These are phyloP conservation scores for Trichoderma atrobrunneum DNA, from an alignment of 2,329 filamentous ascomycete genomes.

Conservation along the genomic window DNA sequence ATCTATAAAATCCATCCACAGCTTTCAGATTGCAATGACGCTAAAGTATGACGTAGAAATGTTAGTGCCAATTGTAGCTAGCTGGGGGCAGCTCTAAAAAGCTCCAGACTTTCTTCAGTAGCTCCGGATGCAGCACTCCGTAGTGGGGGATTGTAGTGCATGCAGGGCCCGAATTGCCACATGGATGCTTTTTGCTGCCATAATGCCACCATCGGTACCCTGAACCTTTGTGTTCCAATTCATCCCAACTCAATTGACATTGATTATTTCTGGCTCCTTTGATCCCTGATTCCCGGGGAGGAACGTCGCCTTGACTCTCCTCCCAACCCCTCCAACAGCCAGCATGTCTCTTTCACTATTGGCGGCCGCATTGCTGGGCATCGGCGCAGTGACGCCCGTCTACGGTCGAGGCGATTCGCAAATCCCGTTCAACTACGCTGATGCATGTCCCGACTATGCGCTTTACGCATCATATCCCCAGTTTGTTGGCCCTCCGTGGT, in stretches of 20 bases:
- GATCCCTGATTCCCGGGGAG: background rate
- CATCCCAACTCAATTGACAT: background rate
- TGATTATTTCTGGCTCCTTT: background rate
- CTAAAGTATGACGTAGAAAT: background rate
- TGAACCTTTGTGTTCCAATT: background rate
- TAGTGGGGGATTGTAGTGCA: conserved; percentile 1
- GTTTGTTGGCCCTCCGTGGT: conserved; percentile 29
- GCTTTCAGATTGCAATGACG: background rate
- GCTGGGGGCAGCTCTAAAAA: background rate
- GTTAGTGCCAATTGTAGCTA: background rate
- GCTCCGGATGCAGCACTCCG: background rate
- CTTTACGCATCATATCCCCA: conserved; percentile 39
- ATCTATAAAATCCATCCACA: no score
- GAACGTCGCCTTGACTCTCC: background rate
- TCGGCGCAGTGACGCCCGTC: conserved; percentile 22
- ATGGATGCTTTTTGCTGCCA: background rate
- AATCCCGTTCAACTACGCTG: conserved; percentile 28
- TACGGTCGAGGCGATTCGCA: conserved; percentile 26
- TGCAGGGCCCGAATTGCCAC: background rate
- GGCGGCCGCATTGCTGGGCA: conserved; percentile 28
- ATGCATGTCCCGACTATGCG: conserved; percentile 42
- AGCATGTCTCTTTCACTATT: conserved; percentile 30
- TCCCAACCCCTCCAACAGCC: background rate
- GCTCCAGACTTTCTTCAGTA: background rate
- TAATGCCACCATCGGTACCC: background rate